Base-by-base conservation (phyloP, 495 filamentous ascomycete species). In the Penicillium bialowiezense region DNA sequence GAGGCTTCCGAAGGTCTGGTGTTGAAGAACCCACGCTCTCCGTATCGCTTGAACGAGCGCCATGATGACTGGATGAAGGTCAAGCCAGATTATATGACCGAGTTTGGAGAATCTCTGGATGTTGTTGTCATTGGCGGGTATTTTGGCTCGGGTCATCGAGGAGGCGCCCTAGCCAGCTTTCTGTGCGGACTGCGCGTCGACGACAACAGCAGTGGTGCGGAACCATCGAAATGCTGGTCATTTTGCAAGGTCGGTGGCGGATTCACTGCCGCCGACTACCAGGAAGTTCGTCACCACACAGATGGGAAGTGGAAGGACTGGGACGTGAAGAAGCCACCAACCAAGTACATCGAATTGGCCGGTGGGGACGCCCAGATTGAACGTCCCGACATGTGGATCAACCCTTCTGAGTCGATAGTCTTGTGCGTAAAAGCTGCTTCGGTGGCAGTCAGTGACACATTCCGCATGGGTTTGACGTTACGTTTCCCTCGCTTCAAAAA, bases 31-130 rank as follows among this genome's bases (percentile, higher is more conserved):
- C 93, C 93, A 5, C 77, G 87, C 10, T 93, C 90, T 2, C 72
- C 80, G 40, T 98, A 98, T 63, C 80, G 84, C 20, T 73, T 96
- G 24, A 96, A 96, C 64, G 87, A 90, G 54, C 88, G 93, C 23
- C 93, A 93, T 60, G 90, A 97, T 58, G 87, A 95, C 72, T 98
- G 93, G 93, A 89, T 97, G 75, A 98, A 98, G 65, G 91, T 98
- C 15, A 98, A 98, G 64, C 93, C 93, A 5, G 93, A 98, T 50
- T 98, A 98, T 69, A 97, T 98, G 93, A 85, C 83, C 19, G 93
- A 96, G 54, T 97, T 91, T 62, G 93, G 93, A 47, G 93, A 98
- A 68, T 88, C 85, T 5, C 80, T 98, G 8, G 93, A 98, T 61
- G 85, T 90, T 41, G 71, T 96, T 14, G 78, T 98, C 5, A 79